Base-by-base conservation (phyloP, 1,139 yeast species). In the Geotrichum australiense region DNA sequence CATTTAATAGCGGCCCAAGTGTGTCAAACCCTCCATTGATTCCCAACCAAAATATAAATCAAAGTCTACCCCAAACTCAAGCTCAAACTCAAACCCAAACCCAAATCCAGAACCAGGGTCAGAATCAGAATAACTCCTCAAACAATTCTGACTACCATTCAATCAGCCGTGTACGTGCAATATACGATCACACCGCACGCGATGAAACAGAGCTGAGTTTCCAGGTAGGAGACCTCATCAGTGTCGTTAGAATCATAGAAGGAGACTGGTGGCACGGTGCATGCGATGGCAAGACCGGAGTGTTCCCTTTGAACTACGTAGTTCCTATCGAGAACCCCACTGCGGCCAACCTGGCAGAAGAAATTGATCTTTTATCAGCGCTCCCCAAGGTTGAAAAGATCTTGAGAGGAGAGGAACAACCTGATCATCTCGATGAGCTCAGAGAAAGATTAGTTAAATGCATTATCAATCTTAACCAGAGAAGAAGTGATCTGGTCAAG, bases 181-280 rank as follows among this genome's bases (percentile, higher is more conserved):
- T 91, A 40, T 91, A 85, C 56, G 96, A 87, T 57, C 69, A 89
- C 37, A 68, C 74, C 15, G 76, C 94, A 1, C 71, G 75, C 38
- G 73, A 68, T 43, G 63, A 64, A 11, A 69, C 68, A n/a, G 73
- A 69, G 50, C 54, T 68, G 35, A 57, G 68, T 7, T 69, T 68
- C 53, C 52, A 57, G 47, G 45, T 58, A 44, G 66, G 70, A 38
- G 64, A 62, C 51, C 47, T 66, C 28, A 89, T 91, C 38, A 80
- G 82, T 1, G 95, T 91, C 1, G 71, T 89, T 37, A 97, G 87
- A 55, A 74, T 84, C 14, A 94, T 84, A 5, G 87, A 87, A 61
- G 73, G 86, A 48, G 97, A 91, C 59, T 91, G 98, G 98, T 85
- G 96, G 83, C 73, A 86, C 52, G 98, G 98, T 4, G 76, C 91